Evolutionary conservation across 1,284 basidiomycete species (phyloP), one percentile per base, ranked within the genome.

Genomic region (Pseudozyma pruni): DNA sequence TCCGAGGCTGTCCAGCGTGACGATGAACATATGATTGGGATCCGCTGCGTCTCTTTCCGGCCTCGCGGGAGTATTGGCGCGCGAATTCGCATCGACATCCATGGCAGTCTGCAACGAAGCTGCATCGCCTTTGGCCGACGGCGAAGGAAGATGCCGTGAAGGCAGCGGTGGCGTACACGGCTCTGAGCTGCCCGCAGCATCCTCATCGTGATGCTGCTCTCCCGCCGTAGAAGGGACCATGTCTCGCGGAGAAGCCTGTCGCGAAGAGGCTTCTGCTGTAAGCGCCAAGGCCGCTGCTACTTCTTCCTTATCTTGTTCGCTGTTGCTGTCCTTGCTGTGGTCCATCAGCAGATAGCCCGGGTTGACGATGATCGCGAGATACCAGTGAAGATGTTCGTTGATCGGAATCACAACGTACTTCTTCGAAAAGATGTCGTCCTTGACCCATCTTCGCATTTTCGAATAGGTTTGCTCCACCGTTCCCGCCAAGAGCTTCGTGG

Each of bases 381-480:
- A 98, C 96, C 96, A 98, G 84, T 99, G 96, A 41, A 93, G 84
- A 75, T 94, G 86, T 83, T 98, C 96, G 78, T 98, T 97, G 84
- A 99, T 96, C 1, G 96, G 96, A 2, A 99, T 87, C 39, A 99
- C 88, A 62, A 99, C 86, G 77, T 91, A 96, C 77, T 91, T 90
- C 86, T 98, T 98, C 61, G 86, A 84, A 83, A 98, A 99, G 16
- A 98, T 83, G 79, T 96, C 88, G 37, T 92, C 85, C 77, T 89
- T 91, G 29, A 89, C 87, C 96, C 96, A 99, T 82, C 95, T 96
- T 25, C 88, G 87, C 48, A 99, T 92, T 53, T 89, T 90, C 32
- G 90, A 84, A 79, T 94, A 98, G 16, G 90, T 90, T 48, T 89
- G 53, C 31, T 50, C 48, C 23, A 78, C 70, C 17, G 67, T 44